These are phyloP conservation scores for Saccharomyces uvarum DNA, from an alignment of 1,139 yeast species.

Conservation along the genomic window DNA sequence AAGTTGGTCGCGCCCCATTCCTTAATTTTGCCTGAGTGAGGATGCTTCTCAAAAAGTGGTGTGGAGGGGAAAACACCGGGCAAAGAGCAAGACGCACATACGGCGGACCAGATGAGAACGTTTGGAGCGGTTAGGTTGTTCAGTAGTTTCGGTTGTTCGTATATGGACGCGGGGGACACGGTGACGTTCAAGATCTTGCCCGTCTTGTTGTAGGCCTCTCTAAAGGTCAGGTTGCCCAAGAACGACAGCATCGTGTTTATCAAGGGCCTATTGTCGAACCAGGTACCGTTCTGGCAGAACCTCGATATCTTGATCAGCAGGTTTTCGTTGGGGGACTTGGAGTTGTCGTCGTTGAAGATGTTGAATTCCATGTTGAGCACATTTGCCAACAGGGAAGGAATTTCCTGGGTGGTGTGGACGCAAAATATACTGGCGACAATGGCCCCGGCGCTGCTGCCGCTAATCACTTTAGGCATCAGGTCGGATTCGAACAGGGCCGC, in stretches of 20 bases:
- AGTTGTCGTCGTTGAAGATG: slow-evolving; percentile 56
- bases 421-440: slow-evolving; percentile 86
- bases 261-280: slow-evolving; percentile 73
- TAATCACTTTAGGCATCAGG: slow-evolving; percentile 77
- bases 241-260: slow-evolving; percentile 66
- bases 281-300: slow-evolving; percentile 54
- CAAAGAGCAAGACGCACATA: slow-evolving; percentile 90
- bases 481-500: slow-evolving; percentile 68
- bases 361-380: slow-evolving; percentile 55
- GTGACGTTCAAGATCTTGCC: slow-evolving; percentile 81
- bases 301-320: slow-evolving; percentile 44
- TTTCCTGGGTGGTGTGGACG: slow-evolving; percentile 70
- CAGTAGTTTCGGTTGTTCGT: slow-evolving; percentile 73
- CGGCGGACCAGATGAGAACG: slow-evolving; percentile 92
- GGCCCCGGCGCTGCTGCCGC: slow-evolving; percentile 96
- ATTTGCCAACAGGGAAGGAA: slow-evolving; percentile 46
- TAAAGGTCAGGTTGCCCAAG: slow-evolving; percentile 88
- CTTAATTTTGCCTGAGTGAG: slow-evolving; percentile 47
- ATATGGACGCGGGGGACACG: slow-evolving; percentile 77
- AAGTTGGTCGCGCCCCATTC: slow-evolving; percentile 58
- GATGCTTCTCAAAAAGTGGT: slow-evolving; percentile 75
- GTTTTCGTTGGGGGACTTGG: slow-evolving; percentile 37
- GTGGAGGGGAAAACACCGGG: slow-evolving; percentile 89
- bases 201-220: slow-evolving; percentile 86
- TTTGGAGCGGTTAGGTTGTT: slow-evolving; percentile 93